These are phyloP conservation scores for Drosera spatulata DNA, from an alignment of 179 eudicot species.

Conservation along the genomic window DNA sequence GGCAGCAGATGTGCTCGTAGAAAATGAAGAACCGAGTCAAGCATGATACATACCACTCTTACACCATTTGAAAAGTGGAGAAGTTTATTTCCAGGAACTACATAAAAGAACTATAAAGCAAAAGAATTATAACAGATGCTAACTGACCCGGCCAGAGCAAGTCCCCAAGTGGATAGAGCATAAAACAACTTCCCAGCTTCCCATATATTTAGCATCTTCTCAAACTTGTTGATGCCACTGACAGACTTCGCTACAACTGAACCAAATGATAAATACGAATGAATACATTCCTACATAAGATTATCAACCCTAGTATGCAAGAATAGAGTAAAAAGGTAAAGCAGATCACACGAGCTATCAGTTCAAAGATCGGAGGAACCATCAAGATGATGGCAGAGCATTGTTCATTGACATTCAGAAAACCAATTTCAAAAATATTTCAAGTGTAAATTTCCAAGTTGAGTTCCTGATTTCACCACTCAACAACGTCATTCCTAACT, in stretches of 20 bases:
- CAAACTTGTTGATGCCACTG: conserved; percentile 66
- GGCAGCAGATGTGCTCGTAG: too few relatives aligned
- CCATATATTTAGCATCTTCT: conserved; percentile 72
- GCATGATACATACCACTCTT: too few relatives aligned
- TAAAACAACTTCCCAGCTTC: conserved; percentile 82
- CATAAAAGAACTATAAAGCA: neutral
- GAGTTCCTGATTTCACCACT: too few relatives aligned
- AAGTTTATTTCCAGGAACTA: neutral
- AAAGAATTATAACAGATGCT: neutral
- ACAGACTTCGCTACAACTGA: conserved; percentile 65
- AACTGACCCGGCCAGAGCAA: conserved; percentile 76
- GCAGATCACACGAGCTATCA: neutral
- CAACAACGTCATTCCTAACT: too few relatives aligned
- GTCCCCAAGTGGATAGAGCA: conserved; percentile 83
- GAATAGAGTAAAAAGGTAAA: neutral
- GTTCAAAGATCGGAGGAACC: too few relatives aligned
- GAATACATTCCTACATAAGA: neutral
- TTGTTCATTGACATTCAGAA: too few relatives aligned
- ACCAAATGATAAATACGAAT: conserved; percentile 5
- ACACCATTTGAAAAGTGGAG: neutral
- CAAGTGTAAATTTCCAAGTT: too few relatives aligned
- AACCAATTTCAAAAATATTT: too few relatives aligned
- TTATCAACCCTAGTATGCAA: neutral
- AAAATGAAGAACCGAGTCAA: too few relatives aligned
- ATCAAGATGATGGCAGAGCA: too few relatives aligned